phyloP scores from a whole-genome alignment of 208 protist species.

The Herpetomonas muscarum region DNA sequence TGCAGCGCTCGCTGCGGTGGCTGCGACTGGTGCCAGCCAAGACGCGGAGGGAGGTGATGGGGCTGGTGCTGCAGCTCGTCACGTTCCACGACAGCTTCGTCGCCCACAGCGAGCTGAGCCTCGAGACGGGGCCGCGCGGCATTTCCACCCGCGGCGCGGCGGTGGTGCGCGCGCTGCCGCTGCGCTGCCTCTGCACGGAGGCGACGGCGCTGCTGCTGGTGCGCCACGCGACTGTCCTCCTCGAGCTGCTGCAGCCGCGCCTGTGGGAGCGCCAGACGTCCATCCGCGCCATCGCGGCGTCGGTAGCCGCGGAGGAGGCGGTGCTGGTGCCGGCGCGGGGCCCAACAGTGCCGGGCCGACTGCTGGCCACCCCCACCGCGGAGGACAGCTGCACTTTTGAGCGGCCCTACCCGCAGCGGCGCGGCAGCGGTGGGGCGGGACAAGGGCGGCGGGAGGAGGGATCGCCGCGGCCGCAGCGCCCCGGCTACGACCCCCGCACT shows the following conservation, averaged over 20 bases:
- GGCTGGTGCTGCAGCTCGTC: constrained; percentile 51
- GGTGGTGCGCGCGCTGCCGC: constrained; percentile 24
- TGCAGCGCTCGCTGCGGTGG: constrained; percentile 25
- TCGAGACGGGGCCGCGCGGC: constrained; percentile 26
- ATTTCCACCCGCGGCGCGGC: constrained; percentile 41
- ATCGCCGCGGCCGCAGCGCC: neutral
- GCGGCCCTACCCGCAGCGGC: neutral
- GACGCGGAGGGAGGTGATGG: constrained; percentile 38
- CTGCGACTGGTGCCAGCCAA: constrained; percentile 35
- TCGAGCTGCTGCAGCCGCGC: constrained; percentile 26
- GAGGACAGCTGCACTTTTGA: no score
- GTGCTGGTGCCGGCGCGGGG: constrained; percentile 23
- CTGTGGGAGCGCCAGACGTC: constrained; percentile 19
- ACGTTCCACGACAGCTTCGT: constrained; percentile 67
- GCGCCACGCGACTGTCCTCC: constrained; percentile 20
- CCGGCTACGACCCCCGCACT: neutral
- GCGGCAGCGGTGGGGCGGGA: neutral
- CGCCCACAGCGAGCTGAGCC: constrained; percentile 66
- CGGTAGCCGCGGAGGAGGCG: constrained; percentile 12
- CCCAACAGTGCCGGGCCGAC: constrained; percentile 13
- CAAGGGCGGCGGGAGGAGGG: neutral
- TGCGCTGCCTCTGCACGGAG: constrained; percentile 37
- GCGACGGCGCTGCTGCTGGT: constrained; percentile 31
- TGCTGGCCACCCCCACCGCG: neutral
- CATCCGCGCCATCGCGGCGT: constrained; percentile 11